Conservation (phyloP, 768 basidiomycete genomes). For the Mycena rosella region DNA sequence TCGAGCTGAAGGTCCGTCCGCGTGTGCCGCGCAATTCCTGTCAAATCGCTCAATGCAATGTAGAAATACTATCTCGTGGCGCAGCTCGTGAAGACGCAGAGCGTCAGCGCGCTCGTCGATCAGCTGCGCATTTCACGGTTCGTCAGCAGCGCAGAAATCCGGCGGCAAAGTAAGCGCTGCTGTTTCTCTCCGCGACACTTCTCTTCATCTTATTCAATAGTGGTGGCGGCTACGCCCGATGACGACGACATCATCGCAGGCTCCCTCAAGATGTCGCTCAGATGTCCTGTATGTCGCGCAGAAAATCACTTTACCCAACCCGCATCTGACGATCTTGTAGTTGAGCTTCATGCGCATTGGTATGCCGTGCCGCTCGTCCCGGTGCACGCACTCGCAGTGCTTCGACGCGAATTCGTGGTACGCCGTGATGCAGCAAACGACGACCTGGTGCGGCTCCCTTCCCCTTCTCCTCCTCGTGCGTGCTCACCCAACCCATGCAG, state of each 20-base stretch:
- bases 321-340: constrained; percentile 46
- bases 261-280: constrained; percentile 72
- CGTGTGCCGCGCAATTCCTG: no score
- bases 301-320: no score
- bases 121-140: constrained; percentile 66
- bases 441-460: constrained; percentile 65
- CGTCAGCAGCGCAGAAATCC: constrained; percentile 60
- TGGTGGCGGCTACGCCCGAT: constrained; percentile 54
- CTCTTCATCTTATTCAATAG: constrained; percentile 40
- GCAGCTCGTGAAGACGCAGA: constrained; percentile 71
- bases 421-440: constrained; percentile 80
- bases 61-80: constrained; percentile 76
- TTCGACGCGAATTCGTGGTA: constrained; percentile 83
- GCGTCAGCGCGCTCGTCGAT: constrained; percentile 66
- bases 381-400: constrained; percentile 78
- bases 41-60: no score
- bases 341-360: constrained; percentile 74
- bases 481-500: not conserved
- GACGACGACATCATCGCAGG: constrained; percentile 82
- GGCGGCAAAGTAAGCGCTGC: constrained; percentile 61
- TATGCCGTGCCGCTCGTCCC: constrained; percentile 70
- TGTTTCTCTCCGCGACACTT: not conserved
- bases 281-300: constrained; percentile 75
- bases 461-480: not conserved
- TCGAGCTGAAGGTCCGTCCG: constrained; percentile 43